Conservation (phyloP, 805 yeast species). For the Cyberlindnera maclurae region DNA sequence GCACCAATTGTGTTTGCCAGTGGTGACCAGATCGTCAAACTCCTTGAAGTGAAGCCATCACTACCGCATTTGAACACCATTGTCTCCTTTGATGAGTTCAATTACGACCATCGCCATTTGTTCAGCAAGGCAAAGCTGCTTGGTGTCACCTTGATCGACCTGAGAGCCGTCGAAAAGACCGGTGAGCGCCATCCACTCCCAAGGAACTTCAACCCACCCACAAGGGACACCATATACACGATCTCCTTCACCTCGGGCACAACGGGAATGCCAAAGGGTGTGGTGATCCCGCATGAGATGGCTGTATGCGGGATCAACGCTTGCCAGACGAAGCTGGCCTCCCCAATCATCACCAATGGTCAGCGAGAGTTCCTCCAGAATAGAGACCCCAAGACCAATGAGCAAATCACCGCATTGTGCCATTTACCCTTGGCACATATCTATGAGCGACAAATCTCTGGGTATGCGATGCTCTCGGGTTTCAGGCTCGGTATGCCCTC, state of each 20-base stretch:
- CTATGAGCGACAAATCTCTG: constrained; percentile 38
- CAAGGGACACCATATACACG: constrained; percentile 45
- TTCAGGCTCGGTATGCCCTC: constrained; percentile 25
- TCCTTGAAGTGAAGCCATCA: constrained; percentile 37
- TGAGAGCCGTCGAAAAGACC: constrained; percentile 36
- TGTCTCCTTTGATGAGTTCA: constrained; percentile 47
- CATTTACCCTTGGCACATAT: constrained; percentile 55
- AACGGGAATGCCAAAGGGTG: constrained; percentile 72
- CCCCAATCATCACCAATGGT: constrained; percentile 16
- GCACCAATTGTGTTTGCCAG: constrained; percentile 54
- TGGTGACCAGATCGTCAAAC: constrained; percentile 37
- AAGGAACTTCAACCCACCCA: constrained; percentile 35
- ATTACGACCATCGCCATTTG: constrained; percentile 26
- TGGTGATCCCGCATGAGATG: constrained; percentile 43
- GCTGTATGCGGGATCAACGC: constrained; percentile 42
- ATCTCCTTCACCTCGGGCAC: constrained; percentile 73
- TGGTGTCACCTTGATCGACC: constrained; percentile 32
- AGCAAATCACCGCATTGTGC: constrained; percentile 29
- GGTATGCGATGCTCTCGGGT: constrained; percentile 38
- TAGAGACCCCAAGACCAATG: constrained; percentile 14
- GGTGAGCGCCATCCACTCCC: constrained; percentile 39
- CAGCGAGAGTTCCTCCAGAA: constrained; percentile 10
- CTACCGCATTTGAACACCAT: constrained; percentile 38
- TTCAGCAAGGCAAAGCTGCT: constrained; percentile 26
- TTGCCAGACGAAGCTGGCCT: constrained; percentile 24